Base-by-base conservation (phyloP, 169 alveolate genomes). In the Plasmodium coatneyi region DNA sequence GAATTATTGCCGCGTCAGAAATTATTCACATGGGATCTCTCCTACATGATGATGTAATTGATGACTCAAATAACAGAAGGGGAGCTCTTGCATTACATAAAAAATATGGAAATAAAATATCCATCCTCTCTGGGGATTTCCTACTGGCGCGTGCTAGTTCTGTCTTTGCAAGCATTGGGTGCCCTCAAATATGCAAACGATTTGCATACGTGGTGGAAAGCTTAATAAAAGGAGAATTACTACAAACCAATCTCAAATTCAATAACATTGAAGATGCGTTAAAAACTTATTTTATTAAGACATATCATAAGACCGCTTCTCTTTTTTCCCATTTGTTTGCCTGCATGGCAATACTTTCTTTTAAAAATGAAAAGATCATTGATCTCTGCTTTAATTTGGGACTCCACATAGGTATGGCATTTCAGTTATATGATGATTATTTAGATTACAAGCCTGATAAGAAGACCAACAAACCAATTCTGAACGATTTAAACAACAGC, bases 351-450 rank as follows among this genome's bases (percentile, higher is more conserved):
- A 78, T 87, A n/a, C 30, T 72, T 9, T 87, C 93, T 25, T 87
- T 87, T 10, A 72, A 83, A 80, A 95, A 93, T 82, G 95, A 82
- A 28, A 79, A 70, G 22, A 43, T 91, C 5, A 78, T 80, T 60
- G 93, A 96, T 52, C 81, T 87, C 52, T 94, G 96, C 36, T 95
- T 95, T 93, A 92, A 96, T 25, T 74, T 97, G 56, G 99, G 99
- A n/a, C 95, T 96, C 41, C 97, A 95, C 83, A 95, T 97, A 46
- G 99, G 99, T 39, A 94, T 97, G 96, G 98, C 98, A 9, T 97
- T 97, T 95, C 98, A 97, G 80, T 84, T 97, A 71, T 95, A 96
- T 78, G 99, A 97, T 89, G 99, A 97, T 92, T 91, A 96, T 82
- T 83, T 97, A 52, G 99, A 97, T 92, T 96, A 96, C 60, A 89